Base-by-base conservation (phyloP, 495 filamentous ascomycete genomes). In the Lindgomyces ingoldianus region DNA sequence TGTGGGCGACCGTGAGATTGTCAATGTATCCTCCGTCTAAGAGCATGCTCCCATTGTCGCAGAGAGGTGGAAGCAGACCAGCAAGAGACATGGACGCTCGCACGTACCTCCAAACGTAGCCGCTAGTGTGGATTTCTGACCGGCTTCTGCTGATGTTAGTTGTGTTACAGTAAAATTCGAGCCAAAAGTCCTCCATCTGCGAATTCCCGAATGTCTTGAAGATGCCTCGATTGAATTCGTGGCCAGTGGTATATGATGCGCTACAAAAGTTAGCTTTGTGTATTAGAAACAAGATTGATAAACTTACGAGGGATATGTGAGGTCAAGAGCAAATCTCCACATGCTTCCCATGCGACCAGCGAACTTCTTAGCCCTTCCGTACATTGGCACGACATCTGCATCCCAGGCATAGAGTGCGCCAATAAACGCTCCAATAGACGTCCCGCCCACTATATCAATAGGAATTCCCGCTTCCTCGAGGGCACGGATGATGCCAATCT, bases 131-230 rank as follows among this genome's bases (percentile, higher is more conserved):
- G 74, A 92, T 91, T 72, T 98, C 92, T 2, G 85, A 84, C 8
- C 92, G 85, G 39, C 87, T 91, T 70, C 92, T 93, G 77, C 86
- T 90, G 77, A 98, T 98, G 70, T 96, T 98, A 25, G 95, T 98
- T 0, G 93, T 97, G 74, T 98, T 98, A 81, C 95, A 98, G 80
- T 98, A 98, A 77, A 92, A 98, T 62, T 96, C 91, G 16, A 98
- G 84, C 94, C 94, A 98, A 73, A 98, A 97, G 73, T 98, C 95
- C 77, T 98, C 94, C 57, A 98, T 98, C 74, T 97, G 94, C 39
- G 89, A 88, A 64, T 96, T 90, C 9, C 91, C 93, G 74, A 98
- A 96, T 0, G 94, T 91, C 77, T 98, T 98, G 84, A 98, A 98
- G 71, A 98, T 97, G 11, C 95, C 95, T 2, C 94, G 90, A 73